phyloP scores from a whole-genome alignment of 2,329 filamentous ascomycete species.

The Boeremia exigua region DNA sequence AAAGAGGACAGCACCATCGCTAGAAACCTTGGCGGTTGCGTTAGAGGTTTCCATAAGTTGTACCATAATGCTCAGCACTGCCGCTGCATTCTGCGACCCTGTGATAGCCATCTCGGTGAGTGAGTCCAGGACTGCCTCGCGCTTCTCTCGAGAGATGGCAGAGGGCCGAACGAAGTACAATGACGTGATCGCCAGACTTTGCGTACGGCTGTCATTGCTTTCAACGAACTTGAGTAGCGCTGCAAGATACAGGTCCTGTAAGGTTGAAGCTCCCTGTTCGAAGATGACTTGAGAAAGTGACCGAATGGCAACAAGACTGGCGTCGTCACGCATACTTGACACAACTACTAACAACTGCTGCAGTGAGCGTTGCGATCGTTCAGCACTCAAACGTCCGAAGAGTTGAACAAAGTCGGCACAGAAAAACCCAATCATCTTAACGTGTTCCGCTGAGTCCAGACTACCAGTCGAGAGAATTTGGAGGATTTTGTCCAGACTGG shows the following conservation, averaged over 20 bases:
- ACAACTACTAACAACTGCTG: conserved; percentile 27
- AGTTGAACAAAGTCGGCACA: conserved; percentile 35
- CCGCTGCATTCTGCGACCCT: conserved; percentile 11
- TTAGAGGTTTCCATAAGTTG: conserved; percentile 46
- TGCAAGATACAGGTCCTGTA: conserved; percentile 29
- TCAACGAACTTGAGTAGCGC: conserved; percentile 27
- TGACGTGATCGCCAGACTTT: conserved; percentile 21
- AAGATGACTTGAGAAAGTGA: conserved; percentile 34
- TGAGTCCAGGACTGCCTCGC: conserved; percentile 42
- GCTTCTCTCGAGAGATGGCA: conserved; percentile 38
- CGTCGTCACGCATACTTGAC: conserved; percentile 15
- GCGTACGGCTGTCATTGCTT: conserved; percentile 12
- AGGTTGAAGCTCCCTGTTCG: conserved; percentile 18
- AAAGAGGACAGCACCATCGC: conserved; percentile 33
- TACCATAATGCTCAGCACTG: conserved; percentile 34
- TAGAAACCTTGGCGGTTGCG: conserved; percentile 43
- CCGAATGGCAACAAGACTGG: conserved; percentile 16
- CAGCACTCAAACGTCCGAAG: conserved; percentile 26
- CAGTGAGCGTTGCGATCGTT: conserved; percentile 24
- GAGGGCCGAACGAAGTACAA: conserved; percentile 32
- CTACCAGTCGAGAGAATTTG: conserved; percentile 25
- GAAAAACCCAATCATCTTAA: conserved; percentile 32
- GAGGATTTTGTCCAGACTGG: conserved; percentile 29
- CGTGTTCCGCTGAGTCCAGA: conserved; percentile 24
- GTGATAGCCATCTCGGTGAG: conserved; percentile 26